Conservation (phyloP, 208 protist species). For the Leishmania turanica region DNA sequence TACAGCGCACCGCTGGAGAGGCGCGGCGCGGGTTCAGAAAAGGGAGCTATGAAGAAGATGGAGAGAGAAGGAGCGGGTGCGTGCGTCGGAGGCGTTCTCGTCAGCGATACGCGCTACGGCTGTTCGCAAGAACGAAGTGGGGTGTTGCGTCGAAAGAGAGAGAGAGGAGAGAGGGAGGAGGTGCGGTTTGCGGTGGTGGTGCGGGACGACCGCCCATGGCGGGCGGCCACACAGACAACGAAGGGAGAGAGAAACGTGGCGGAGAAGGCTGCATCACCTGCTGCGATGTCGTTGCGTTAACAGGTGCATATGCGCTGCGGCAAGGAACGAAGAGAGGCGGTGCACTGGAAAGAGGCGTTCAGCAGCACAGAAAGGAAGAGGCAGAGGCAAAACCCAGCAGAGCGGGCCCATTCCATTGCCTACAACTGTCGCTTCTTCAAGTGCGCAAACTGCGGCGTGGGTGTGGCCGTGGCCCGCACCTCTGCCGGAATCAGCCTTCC, state of each 20-base stretch:
- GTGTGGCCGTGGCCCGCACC: constrained; percentile 26
- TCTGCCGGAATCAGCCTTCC: constrained; percentile 35
- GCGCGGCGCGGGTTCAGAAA: background rate
- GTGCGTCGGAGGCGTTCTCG: background rate
- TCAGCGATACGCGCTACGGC: background rate
- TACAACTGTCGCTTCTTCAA: constrained; percentile 4
- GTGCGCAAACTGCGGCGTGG: constrained; percentile 39
- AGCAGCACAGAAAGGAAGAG: background rate
- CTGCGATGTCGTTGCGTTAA: background rate
- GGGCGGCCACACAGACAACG: background rate
- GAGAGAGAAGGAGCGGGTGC: background rate
- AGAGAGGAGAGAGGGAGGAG: background rate
- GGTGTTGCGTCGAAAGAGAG: background rate
- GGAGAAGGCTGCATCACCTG: background rate
- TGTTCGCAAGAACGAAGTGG: background rate
- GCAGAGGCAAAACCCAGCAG: background rate
- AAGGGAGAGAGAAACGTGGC: background rate
- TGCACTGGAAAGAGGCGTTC: background rate
- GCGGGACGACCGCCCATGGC: background rate
- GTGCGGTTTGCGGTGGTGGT: background rate
- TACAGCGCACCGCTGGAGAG: background rate
- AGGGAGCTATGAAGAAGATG: background rate
- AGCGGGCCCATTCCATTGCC: background rate
- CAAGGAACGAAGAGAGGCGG: background rate
- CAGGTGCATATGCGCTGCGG: background rate